Conservation (phyloP, 768 basidiomycete species). For the Amanita molliuscula region DNA sequence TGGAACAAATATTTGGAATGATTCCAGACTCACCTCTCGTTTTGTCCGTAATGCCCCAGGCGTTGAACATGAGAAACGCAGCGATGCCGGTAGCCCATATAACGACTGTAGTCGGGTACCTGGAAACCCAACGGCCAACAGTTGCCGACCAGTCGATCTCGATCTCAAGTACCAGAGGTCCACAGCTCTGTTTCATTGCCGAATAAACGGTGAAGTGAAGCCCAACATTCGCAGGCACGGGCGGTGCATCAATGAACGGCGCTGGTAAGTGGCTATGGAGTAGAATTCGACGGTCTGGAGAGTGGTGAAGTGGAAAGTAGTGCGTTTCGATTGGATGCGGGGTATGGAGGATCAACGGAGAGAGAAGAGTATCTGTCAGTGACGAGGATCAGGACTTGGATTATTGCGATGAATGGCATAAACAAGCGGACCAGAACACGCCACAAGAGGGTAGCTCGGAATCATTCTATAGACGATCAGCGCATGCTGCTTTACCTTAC, state of each 20-base stretch:
- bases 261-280: constrained; percentile 62
- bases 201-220: constrained; percentile 52
- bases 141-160: constrained; percentile 63
- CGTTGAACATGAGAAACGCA: constrained; percentile 42
- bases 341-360: constrained; percentile 58
- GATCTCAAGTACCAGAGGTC: constrained; percentile 32
- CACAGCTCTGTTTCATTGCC: constrained; percentile 41
- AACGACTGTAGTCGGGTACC: constrained; percentile 66
- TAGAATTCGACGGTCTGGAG: constrained; percentile 27
- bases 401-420: background rate
- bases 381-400: constrained; percentile 7
- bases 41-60: constrained; percentile 30
- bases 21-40: constrained; percentile 15
- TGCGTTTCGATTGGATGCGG: constrained; percentile 55
- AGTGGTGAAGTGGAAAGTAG: constrained; percentile 44
- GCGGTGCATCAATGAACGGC: constrained; percentile 47
- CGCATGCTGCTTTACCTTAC: constrained; percentile 46
- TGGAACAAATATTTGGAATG: background rate
- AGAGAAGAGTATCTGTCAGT: constrained; percentile 37
- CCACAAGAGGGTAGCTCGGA: background rate
- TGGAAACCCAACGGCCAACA: constrained; percentile 55
- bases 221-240: constrained; percentile 18
- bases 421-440: constrained; percentile 2
- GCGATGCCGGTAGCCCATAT: constrained; percentile 73
- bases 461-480: constrained; percentile 49